Evolutionary conservation across 2,329 filamentous ascomycete species (phyloP).

Genomic region (Botrytis porri): DNA sequence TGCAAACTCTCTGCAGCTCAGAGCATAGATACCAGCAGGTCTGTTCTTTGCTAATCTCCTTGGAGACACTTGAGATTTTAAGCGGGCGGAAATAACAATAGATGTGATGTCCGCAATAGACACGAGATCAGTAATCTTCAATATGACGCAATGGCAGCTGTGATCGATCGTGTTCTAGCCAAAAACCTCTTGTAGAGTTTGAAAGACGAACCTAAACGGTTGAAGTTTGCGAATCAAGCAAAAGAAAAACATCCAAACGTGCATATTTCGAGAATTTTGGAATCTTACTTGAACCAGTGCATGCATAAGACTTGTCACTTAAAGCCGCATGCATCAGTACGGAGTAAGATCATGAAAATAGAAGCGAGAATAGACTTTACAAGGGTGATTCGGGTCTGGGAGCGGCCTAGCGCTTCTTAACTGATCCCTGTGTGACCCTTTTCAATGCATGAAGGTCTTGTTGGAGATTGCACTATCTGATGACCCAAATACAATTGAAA

Average conservation of each 20-base stretch:
- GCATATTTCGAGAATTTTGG: not conserved
- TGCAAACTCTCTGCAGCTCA: not conserved
- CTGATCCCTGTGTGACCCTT: not conserved
- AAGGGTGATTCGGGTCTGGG: not conserved
- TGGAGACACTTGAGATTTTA: not conserved
- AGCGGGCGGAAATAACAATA: not conserved
- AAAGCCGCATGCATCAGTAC: not conserved
- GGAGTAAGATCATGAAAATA: not conserved
- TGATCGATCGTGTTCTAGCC: not conserved
- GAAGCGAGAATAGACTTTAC: not conserved
- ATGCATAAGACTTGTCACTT: conserved; percentile 4
- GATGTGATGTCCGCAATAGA: not conserved
- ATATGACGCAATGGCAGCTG: not conserved
- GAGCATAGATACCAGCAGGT: not conserved
- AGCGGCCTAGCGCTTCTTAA: not conserved
- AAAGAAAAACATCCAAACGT: not conserved
- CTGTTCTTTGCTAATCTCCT: not conserved
- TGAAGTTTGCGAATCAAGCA: conserved; percentile 1
- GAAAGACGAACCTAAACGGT: not conserved
- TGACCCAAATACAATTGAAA: conserved; percentile 2
- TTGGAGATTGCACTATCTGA: not conserved
- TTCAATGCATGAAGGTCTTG: not conserved
- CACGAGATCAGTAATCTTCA: not conserved
- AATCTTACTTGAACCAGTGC: not conserved
- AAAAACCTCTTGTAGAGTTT: not conserved